phyloP scores from a whole-genome alignment of 768 basidiomycete species.

The Pisolithus orientalis region DNA sequence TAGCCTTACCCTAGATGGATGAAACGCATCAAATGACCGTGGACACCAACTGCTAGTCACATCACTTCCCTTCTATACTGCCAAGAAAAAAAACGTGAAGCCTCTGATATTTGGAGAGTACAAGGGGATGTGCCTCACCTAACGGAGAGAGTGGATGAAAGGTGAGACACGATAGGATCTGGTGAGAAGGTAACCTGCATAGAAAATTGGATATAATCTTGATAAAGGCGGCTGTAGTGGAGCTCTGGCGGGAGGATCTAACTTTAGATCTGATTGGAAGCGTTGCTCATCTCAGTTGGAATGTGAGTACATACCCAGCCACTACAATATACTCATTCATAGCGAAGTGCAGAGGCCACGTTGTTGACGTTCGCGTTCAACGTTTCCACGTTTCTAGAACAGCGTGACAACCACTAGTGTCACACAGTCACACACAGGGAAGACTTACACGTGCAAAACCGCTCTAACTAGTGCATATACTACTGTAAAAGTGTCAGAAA shows the following conservation, averaged over 20 bases:
- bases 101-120: constrained; percentile 76
- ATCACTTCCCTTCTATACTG: constrained; percentile 50
- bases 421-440: too few species aligned
- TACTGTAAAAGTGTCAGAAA: too few species aligned
- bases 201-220: constrained; percentile 60
- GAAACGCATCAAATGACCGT: constrained; percentile 8
- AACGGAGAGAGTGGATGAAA: neutral
- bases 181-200: constrained; percentile 33
- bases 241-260: constrained; percentile 6
- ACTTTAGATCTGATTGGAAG: constrained; percentile 23
- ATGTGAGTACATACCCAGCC: neutral
- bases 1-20: constrained; percentile 68
- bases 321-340: neutral
- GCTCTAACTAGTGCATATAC: too few species aligned
- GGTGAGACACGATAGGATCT: neutral
- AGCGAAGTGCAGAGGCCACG: neutral
- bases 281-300: constrained; percentile 18
- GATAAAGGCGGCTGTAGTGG: constrained; percentile 36
- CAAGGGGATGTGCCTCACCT: constrained; percentile 69
- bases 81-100: constrained; percentile 63
- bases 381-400: too few species aligned
- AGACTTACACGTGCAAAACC: too few species aligned
- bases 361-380: too few species aligned
- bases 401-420: too few species aligned
- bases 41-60: neutral